Base-by-base conservation (phyloP, 495 filamentous ascomycete genomes). In the Collariella sp. region DNA sequence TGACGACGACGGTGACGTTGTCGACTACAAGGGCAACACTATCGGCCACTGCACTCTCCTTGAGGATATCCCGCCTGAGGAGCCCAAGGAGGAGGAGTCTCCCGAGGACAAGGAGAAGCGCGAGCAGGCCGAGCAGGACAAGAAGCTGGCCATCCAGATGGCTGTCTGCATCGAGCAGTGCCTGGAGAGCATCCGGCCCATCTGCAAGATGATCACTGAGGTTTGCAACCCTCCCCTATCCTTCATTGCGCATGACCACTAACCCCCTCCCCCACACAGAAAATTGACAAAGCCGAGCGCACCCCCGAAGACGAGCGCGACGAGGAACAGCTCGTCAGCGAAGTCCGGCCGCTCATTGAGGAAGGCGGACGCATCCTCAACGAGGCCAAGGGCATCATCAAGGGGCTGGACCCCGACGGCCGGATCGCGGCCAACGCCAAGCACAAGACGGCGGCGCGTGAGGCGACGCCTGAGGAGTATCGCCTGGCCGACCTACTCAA, bases 301-400 rank as follows among this genome's bases (percentile, higher is more conserved):
- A 90, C 85, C 7, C 83, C 87, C n/a, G 85, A 87, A 67, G 89
- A 95, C 9, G 88, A 96, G 60, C 82, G 94, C 18, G 89, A 96
- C 67, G 91, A 96, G 63, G 89, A 96, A 59, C 77, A 85, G 56
- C 79, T 96, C 13, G 91, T 96, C 62, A 76, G 87, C 62, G 76
- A 88, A 45, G 87, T 95, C 61, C 87, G 85, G 61, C 91, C 91
- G 0, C 72, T 95, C 16, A 83, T 96, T 62, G 89, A 96, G 63
- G 84, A 95, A 66, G 90, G 81, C 33, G 80, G 80, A 52, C 79
- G 79, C 54, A 89, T 93, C 66, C 80, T 96, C 2, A 80, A 83
- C 57, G 91, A 96, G 66, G 88, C 86, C 72, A 90, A 95, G 67
- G 91, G 90, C 56, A 77, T 86, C 16, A 91, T 96, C 67, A 88